Evolutionary conservation across 371 early-diverging fungal species (phyloP).

Genomic region (Encephalitozoon hellem): DNA sequence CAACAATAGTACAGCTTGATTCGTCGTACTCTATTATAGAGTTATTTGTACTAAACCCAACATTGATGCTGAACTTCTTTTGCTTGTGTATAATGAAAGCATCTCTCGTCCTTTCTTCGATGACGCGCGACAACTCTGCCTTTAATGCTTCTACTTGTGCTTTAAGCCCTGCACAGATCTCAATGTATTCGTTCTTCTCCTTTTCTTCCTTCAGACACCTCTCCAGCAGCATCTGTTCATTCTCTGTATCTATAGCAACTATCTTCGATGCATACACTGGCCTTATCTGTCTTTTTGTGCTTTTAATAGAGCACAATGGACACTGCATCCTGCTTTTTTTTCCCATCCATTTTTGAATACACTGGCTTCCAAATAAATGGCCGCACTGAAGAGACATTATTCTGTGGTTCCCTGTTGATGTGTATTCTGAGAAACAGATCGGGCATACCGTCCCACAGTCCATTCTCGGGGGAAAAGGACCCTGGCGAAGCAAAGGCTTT

Average conservation of each 20-base stretch:
- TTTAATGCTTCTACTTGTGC: constrained; percentile 31
- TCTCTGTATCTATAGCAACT: constrained; percentile 24
- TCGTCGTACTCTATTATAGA: constrained; percentile 12
- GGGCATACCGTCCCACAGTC: constrained; percentile 37
- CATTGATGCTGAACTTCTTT: not conserved
- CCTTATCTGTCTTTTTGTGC: constrained; percentile 29
- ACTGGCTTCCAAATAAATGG: constrained; percentile 49
- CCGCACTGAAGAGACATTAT: constrained; percentile 48
- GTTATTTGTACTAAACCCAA: not conserved
- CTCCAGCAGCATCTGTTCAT: constrained; percentile 24
- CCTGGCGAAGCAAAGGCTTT: not conserved
- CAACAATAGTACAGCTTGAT: not conserved
- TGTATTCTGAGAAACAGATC: constrained; percentile 48
- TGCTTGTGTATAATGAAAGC: not conserved
- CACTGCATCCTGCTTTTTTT: constrained; percentile 35
- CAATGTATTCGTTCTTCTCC: not conserved
- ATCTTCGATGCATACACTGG: constrained; percentile 44
- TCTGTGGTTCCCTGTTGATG: constrained; percentile 38
- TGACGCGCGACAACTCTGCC: not conserved
- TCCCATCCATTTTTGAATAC: constrained; percentile 41
- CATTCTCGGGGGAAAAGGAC: not conserved
- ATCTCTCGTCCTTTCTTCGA: not conserved
- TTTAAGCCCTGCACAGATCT: constrained; percentile 15
- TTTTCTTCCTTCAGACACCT: constrained; percentile 26
- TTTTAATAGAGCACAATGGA: constrained; percentile 31